Percentiles rank a stretch among this genome's conserved stretches.
Conservation (phyloP, 2,329 filamentous ascomycete species). For the Xylariaceae sp. region DNA sequence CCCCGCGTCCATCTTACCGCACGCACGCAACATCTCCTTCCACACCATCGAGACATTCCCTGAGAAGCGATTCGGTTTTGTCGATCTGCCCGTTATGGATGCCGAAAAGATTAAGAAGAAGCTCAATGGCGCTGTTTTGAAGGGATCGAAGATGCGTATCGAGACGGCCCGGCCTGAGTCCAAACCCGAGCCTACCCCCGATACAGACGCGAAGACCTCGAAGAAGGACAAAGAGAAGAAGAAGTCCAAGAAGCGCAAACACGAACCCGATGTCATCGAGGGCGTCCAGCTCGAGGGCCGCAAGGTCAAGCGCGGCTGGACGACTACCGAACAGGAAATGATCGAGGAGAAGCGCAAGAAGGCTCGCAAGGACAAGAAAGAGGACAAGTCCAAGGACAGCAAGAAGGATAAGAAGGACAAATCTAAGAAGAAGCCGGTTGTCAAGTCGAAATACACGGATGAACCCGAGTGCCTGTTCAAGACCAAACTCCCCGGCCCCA, state of each 20-base stretch:
- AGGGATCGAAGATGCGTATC: slow-evolving; percentile 77
- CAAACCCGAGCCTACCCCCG: slow-evolving; percentile 36
- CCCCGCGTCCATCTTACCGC: slow-evolving; percentile 58
- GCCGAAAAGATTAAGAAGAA: slow-evolving; percentile 91
- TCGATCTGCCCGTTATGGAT: slow-evolving; percentile 74
- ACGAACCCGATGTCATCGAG: slow-evolving; percentile 46
- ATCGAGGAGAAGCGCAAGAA: slow-evolving; percentile 45
- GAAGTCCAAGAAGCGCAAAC: slow-evolving; percentile 48
- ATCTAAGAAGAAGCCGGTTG: slow-evolving; percentile 50
- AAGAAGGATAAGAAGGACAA: slow-evolving; percentile 49
- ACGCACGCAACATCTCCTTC: slow-evolving; percentile 78
- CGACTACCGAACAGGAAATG: slow-evolving; percentile 54
- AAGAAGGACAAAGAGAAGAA: slow-evolving; percentile 30
- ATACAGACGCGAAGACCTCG: slow-evolving; percentile 31
- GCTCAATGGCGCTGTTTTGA: slow-evolving; percentile 78
- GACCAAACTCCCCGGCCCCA: slow-evolving; percentile 66
- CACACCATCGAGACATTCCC: slow-evolving; percentile 82
- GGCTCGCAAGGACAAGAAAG: slow-evolving; percentile 40
- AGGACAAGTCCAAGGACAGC: slow-evolving; percentile 35
- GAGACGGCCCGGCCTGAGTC: slow-evolving; percentile 70
- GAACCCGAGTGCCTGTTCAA: slow-evolving; percentile 80
- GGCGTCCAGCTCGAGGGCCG: slow-evolving; percentile 71
- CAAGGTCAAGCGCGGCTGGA: slow-evolving; percentile 87
- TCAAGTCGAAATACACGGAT: slow-evolving; percentile 74
- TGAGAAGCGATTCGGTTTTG: slow-evolving; percentile 83